Evolutionary conservation across 2,329 filamentous ascomycete genomes (phyloP), one percentile per base, ranked within the genome.

Genomic region (Arthrobotrys megalospora): DNA sequence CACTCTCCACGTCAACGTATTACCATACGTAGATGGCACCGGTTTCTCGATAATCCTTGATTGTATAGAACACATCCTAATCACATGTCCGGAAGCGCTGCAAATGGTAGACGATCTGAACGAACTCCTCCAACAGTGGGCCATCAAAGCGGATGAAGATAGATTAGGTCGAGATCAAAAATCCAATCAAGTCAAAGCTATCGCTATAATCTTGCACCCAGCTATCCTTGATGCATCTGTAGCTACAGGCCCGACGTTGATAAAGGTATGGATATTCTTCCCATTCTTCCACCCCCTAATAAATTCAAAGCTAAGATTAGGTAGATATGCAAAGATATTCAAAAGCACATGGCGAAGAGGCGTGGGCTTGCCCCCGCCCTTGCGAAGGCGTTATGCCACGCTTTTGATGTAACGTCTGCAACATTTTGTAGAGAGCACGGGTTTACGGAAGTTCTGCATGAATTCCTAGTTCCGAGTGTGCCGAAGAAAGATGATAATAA

Each of bases 321-420:
- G 21, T 45, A 81, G 81, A 79, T 81, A 50, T 70, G 79, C 6
- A 65, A 79, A 41, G 79, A 81, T 47, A 80, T 80, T 4, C 78
- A 80, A 43, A 79, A 75, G 21, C 14, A 80, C 21, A 81, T 80
- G 45, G 76, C 75, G 55, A 81, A 81, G 47, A 78, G 79, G 52
- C 73, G 80, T 34, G 81, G 80, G 7, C 76, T 82, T 38, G 75
- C 71, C 7, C 81, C 81, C 41, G 76, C 79, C n/a, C 76, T 82
- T 58, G 73, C 81, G 19, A 79, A 63, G 6, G 75, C 78, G 19
- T 70, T 82, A 55, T 73, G 81, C 14, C 53, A 72, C 38, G 80
- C 76, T 52, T 82, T 81, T 66, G 65, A 80, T 36, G 41, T 52
- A 11, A 75, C 71, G 0, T 70, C 81, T 1, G 55, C 75, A 11